Conservation (phyloP, 2,329 filamentous ascomycete species). For the Colletotrichum caudatum region DNA sequence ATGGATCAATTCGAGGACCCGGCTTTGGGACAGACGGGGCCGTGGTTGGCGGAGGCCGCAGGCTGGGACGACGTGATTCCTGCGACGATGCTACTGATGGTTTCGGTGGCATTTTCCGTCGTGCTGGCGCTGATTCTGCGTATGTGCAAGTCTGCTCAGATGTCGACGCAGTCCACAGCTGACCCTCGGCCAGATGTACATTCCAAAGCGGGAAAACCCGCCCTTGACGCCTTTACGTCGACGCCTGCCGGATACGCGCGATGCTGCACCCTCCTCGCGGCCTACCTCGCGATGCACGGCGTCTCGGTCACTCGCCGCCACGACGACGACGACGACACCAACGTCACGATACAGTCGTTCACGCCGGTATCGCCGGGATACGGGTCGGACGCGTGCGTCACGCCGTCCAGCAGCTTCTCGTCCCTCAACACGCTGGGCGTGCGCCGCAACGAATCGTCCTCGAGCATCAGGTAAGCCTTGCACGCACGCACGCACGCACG, state of each 20-base stretch:
- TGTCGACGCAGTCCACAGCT: background rate
- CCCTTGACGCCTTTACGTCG: background rate
- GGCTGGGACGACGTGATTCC: conserved; percentile 40
- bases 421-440: conserved; percentile 26
- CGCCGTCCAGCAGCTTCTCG: conserved; percentile 31
- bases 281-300: conserved; percentile 31
- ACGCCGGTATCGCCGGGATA: background rate
- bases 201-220: background rate
- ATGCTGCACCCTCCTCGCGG: conserved; percentile 19
- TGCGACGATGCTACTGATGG: conserved; percentile 40
- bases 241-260: conserved; percentile 23
- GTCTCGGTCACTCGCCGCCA: background rate
- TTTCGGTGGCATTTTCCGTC: conserved; percentile 39
- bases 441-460: conserved; percentile 24
- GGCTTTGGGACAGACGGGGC: background rate
- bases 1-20: conserved; percentile 36
- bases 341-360: background rate
- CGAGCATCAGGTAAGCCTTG: conserved; percentile 28
- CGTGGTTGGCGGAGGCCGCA: background rate
- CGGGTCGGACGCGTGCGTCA: conserved; percentile 16
- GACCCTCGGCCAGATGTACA: conserved; percentile 16
- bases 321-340: background rate
- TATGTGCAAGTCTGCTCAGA: conserved; percentile 9
- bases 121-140: conserved; percentile 33
- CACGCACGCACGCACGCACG: no score